Evolutionary conservation across 2,329 filamentous ascomycete genomes (phyloP).

Genomic region (Magnaporthales sp.): DNA sequence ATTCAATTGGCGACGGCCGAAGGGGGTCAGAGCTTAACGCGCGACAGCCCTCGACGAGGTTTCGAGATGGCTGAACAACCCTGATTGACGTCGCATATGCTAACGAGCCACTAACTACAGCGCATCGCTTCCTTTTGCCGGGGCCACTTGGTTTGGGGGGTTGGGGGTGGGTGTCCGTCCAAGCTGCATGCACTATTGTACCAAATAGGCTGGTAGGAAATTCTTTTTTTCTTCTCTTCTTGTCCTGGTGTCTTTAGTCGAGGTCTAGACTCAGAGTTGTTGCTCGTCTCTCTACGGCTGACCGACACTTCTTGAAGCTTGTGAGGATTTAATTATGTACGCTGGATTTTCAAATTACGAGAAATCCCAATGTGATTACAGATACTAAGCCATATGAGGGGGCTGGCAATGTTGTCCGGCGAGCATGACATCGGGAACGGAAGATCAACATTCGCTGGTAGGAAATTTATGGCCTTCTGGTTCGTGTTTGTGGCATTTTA

Average conservation of each 20-base stretch:
- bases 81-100: conserved; percentile 40
- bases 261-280: neutral
- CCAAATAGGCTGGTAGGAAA: neutral
- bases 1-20: conserved; percentile 14
- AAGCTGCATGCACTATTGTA: neutral
- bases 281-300: neutral
- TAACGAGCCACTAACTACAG: conserved; percentile 10
- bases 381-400: neutral
- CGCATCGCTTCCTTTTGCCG: neutral
- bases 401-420: neutral
- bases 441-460: neutral
- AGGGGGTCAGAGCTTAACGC: conserved; percentile 25
- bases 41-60: conserved; percentile 21
- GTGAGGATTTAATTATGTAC: neutral
- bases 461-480: neutral
- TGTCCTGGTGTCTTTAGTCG: neutral
- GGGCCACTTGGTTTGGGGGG: neutral
- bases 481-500: neutral
- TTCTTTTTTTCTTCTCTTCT: neutral
- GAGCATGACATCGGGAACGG: neutral
- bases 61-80: conserved; percentile 33
- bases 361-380: neutral
- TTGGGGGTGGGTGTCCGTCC: neutral
- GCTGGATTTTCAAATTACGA: neutral
- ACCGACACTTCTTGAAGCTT: neutral